Evolutionary conservation across 1,139 yeast genomes (phyloP).

Genomic region (Geotrichum phurueaensis): DNA sequence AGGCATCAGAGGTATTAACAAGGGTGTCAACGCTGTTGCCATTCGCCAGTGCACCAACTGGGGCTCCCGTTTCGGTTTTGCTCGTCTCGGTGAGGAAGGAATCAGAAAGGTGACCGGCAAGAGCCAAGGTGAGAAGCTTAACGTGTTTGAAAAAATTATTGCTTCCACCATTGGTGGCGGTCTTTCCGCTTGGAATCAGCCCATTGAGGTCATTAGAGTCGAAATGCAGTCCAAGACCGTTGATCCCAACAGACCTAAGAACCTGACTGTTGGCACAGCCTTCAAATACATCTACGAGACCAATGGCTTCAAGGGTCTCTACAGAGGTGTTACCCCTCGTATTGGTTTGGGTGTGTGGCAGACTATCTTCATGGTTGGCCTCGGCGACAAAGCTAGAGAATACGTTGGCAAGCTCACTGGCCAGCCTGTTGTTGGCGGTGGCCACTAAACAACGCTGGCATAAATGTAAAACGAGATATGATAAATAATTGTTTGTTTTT

Average conservation of each 20-base stretch:
- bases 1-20: constrained; percentile 90
- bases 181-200: constrained; percentile 97
- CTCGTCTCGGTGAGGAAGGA: constrained; percentile 83
- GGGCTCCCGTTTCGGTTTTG: constrained; percentile 95
- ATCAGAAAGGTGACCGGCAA: constrained; percentile 63
- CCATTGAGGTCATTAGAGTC: constrained; percentile 92
- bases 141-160: constrained; percentile 70
- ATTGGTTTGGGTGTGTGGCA: constrained; percentile 97
- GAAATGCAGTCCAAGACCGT: constrained; percentile 93
- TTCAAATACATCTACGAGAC: constrained; percentile 73
- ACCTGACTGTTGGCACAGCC: constrained; percentile 73
- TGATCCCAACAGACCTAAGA: constrained; percentile 94
- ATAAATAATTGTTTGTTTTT: background rate
- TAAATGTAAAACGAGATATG: background rate
- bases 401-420: constrained; percentile 55
- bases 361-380: constrained; percentile 98
- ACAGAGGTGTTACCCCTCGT: constrained; percentile 96
- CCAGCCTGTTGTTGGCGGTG: constrained; percentile 30
- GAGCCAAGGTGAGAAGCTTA: constrained; percentile 49
- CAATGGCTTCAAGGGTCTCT: constrained; percentile 84
- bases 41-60: constrained; percentile 97
- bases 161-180: constrained; percentile 95
- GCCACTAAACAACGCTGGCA: constrained; percentile 2
- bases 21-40: constrained; percentile 99
- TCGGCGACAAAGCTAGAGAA: constrained; percentile 85